Base-by-base conservation (phyloP, 2,329 filamentous ascomycete species). In the Colletotrichum liriopes region DNA sequence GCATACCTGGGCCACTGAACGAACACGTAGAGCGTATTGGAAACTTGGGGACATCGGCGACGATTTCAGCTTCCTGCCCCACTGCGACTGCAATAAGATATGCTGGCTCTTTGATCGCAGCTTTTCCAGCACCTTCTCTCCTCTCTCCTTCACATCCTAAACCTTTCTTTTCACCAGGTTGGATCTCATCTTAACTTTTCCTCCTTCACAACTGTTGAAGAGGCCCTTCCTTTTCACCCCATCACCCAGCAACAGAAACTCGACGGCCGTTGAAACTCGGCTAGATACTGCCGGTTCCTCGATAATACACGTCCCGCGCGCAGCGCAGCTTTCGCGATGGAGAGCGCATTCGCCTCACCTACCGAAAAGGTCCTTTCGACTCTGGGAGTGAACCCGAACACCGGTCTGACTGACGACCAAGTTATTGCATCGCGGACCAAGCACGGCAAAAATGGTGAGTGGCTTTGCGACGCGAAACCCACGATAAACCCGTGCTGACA, bases 391-490 rank as follows among this genome's bases (percentile, higher is more conserved):
- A 84, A 90, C 74, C 83, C 86, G 63, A 79, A 82, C 54, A 81
- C 82, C 74, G 91, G 91, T 76, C 83, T 93, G 77, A 87, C 82
- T 16, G 87, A 91, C 75, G 80, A 84, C n/a, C 90, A 92, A 81
- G 88, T 93, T 67, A 76, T 80, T 58, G 83, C 86, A 64, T 83
- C 86, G 74, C 86, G 89, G 74, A 82, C 82, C 62, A 92, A 91
- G 82, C 82, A 92, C 79, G 91, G 91, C 74, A 90, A 87, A 79
- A 93, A 93, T 86, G 86, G 91, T 93, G 84, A 73, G 88, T 80
- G 43, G 43, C 63, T 61, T 64, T 70, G 47, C 66, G 66, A 70
- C 51, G 45, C 69, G 23, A 55, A 45, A 49, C 58, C 49, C 45
- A 12, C 63, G 45, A 61, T 35, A 55, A 60, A 56, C 65, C 45